Percentiles rank a stretch among this genome's conserved stretches.
These are phyloP conservation scores for Cucumis sativus DNA, from an alignment of 306 rosid species.

Conservation along the genomic window DNA sequence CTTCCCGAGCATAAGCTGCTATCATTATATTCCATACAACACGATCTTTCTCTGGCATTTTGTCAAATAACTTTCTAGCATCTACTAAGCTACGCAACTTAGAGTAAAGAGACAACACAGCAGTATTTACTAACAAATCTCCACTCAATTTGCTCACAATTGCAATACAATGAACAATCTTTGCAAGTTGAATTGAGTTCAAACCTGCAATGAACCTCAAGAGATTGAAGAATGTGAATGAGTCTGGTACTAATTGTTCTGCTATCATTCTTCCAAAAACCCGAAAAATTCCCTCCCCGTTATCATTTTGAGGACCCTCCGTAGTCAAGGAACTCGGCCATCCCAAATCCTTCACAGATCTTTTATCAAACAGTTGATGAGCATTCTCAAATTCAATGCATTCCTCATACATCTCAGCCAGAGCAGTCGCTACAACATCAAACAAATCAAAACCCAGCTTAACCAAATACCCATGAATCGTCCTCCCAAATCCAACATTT, in stretches of 20 bases:
- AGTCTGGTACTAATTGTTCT: constrained; percentile 25
- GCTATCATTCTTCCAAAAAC: constrained; percentile 29
- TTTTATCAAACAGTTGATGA: constrained; percentile 16
- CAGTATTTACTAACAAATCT: constrained; percentile 50
- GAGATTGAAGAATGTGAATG: constrained; percentile 24
- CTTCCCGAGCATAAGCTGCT: constrained; percentile 32
- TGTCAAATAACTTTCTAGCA: constrained; percentile 38
- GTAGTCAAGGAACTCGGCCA: constrained; percentile 29
- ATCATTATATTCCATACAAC: constrained; percentile 76
- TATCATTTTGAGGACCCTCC: constrained; percentile 28
- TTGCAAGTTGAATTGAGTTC: constrained; percentile 29
- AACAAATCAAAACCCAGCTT: constrained; percentile 47
- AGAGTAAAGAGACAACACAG: constrained; percentile 51
- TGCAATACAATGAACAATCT: constrained; percentile 32
- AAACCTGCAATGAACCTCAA: constrained; percentile 35
- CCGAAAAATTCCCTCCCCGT: constrained; percentile 19
- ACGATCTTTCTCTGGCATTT: constrained; percentile 54
- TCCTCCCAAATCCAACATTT: constrained; percentile 21
- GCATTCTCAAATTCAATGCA: constrained; percentile 12
- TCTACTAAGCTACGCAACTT: constrained; percentile 36
- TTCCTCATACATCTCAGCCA: constrained; percentile 23
- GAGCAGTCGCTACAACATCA: constrained; percentile 23
- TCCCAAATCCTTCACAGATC: constrained; percentile 5
- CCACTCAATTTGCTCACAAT: constrained; percentile 29
- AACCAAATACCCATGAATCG: constrained; percentile 41